These are phyloP conservation scores for Paracoccidioides lutzii DNA, from an alignment of 2,329 filamentous ascomycete species.

Conservation along the genomic window DNA sequence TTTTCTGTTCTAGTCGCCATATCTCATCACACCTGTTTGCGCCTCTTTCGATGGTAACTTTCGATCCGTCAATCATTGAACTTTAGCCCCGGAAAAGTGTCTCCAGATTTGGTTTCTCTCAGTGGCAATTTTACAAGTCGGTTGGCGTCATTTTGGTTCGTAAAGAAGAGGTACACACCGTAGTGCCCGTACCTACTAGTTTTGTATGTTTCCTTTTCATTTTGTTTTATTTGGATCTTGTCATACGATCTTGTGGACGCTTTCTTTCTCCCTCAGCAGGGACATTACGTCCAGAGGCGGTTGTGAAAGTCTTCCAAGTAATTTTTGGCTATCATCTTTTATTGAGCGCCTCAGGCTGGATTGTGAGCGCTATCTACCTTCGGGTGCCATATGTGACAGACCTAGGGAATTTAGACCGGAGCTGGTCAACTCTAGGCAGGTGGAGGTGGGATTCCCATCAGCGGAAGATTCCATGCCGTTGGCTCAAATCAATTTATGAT, in stretches of 20 bases:
- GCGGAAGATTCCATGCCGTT: slow-evolving; percentile 2
- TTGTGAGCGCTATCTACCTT: neutral
- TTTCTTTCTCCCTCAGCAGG: neutral
- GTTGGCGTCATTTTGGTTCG: neutral
- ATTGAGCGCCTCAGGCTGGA: slow-evolving; percentile 1
- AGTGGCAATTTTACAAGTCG: neutral
- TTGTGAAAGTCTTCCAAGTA: neutral
- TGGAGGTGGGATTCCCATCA: neutral
- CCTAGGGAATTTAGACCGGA: slow-evolving; percentile 2
- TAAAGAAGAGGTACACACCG: neutral
- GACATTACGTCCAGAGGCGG: neutral
- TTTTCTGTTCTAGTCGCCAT: neutral
- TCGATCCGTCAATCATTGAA: slow-evolving; percentile 4
- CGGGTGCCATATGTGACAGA: neutral
- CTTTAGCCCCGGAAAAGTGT: slow-evolving; percentile 1
- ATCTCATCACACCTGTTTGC: slow-evolving; percentile 1
- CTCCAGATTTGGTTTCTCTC: neutral
- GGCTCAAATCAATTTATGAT: slow-evolving; percentile 1
- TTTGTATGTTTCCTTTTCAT: neutral
- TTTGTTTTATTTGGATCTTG: slow-evolving; percentile 2
- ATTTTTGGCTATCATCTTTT: slow-evolving; percentile 1
- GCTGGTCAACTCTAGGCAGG: neutral
- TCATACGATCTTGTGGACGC: slow-evolving; percentile 1
- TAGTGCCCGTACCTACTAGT: neutral
- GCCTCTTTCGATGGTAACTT: slow-evolving; percentile 3